Base-by-base conservation (phyloP, 441 rosid species). In the Omphalea diandra region DNA sequence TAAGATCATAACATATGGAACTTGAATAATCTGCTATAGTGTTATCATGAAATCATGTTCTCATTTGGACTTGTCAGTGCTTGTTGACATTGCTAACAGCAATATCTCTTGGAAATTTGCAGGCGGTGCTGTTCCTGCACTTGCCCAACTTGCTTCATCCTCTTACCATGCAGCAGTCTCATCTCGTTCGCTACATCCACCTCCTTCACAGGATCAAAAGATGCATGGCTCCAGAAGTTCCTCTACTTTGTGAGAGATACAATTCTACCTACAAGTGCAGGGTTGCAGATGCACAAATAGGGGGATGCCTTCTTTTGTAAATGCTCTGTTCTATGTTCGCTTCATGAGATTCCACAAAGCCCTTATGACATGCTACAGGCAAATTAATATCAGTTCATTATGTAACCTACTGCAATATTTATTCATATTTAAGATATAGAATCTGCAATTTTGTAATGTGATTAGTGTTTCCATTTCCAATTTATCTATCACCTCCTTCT, bases 91-190 rank as follows among this genome's bases (percentile, higher is more conserved):
- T 63, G 17, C 44, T 67, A 38, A 72, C 43, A n/a, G 27, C 33
- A 31, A 26, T 62, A 63, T 41, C 36, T 14, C 29, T 40, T 38
- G 49, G 55, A 72, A 75, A 63, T 76, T 26, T 69, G 63, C 81
- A 94, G 97, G 97, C 73, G 98, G 97, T 76, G 87, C 94, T 3
- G 76, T 91, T 60, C 97, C 97, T 0, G 95, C 95, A 2, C 53
- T 91, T 53, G 90, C 97, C 1, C 98, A 94, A 72, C 87, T 94
- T 0, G 89, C 84, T 20, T 88, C 98, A 31, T 89, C 98, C 36
- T 87, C 97, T 26, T 91, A 87, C 75, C 87, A 79, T 58, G 93
- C 97, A 20, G 86, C 88, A 35, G 77, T 83, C 17, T 82, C 76
- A 24, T 85, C 90, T 32, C 63, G 84, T 68, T 69, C 83, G 1